Evolutionary conservation across 23 red algal species (phyloP), one percentile per base, ranked within the genome.

Genomic region (Gracilaria domingensis): DNA sequence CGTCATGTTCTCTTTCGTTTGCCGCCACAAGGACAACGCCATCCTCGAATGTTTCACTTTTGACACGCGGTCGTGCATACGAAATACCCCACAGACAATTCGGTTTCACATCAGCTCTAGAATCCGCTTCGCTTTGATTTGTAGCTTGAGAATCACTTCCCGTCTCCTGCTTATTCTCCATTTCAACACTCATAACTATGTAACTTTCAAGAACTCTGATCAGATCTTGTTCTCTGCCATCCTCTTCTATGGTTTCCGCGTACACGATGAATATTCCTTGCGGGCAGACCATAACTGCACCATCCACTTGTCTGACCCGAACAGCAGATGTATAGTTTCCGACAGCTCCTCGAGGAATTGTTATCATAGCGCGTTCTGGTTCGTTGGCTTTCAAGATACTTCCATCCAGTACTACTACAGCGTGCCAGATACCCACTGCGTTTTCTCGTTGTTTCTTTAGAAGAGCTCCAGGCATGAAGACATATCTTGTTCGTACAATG

Each of bases 1-100:
- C 56, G 23, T 88, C 84, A 33, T 75, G 70, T 36, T 88, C 84
- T 35, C 26, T 65, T 16, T 82, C 84, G 42, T 29, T 60, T 40
- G 17, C 48, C 24, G 67, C 77, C 20, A 54, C 40, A 48, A 57
- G 50, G n/a, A 61, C 69, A 40, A 62, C 66, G 30, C 34, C n/a
- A 0, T 61, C 66, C 8, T 1, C 23, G 47, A 21, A 17, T 17
- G 37, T 59, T 34, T 75, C 66, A 9, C 66, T 69, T 60, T 28
- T 33, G 24, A 29, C 84, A 61, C 12, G 17, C 28, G 50, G 34
- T 16, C 84, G 45, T 30, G 47, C 45, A 78, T 77, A 88, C 25
- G 84, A 58, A 57, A 88, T 88, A 38, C 84, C 49, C 84, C 84
- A 88, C 47, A 88, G 45, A 38, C 59, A 75, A 72, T 75, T 88